Evolutionary conservation across 2,329 filamentous ascomycete species (phyloP).

Genomic region (Taxawa tesnikishii): DNA sequence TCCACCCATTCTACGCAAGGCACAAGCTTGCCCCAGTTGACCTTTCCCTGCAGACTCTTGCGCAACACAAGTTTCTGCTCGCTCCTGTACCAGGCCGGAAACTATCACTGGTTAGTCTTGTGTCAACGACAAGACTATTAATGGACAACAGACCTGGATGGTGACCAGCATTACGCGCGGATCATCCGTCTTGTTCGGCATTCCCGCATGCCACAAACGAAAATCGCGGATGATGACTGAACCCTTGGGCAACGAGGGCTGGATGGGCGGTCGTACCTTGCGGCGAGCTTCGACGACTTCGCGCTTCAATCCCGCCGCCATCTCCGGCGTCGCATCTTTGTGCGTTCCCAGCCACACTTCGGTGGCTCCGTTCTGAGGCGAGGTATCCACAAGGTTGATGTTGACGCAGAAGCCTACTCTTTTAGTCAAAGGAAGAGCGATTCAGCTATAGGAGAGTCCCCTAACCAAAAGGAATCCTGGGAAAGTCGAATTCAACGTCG

Average conservation of each 20-base stretch:
- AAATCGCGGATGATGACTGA: slow-evolving; percentile 47
- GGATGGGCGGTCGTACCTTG: slow-evolving; percentile 30
- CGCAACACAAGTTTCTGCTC: slow-evolving; percentile 11
- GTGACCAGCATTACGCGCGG: slow-evolving; percentile 18
- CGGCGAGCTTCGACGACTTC: slow-evolving; percentile 27
- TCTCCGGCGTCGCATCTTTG: slow-evolving; percentile 17
- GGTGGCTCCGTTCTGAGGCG: slow-evolving; percentile 41
- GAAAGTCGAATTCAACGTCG: slow-evolving; percentile 47
- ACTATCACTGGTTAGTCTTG: too few species aligned
- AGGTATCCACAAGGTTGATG: slow-evolving; percentile 39
- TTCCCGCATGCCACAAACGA: slow-evolving; percentile 51
- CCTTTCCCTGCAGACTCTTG: slow-evolving; percentile 1
- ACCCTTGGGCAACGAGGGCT: slow-evolving; percentile 41
- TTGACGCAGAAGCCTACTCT: slow-evolving; percentile 42
- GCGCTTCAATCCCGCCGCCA: slow-evolving; percentile 32
- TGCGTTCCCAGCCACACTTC: slow-evolving; percentile 51
- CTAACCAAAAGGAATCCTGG: slow-evolving; percentile 42
- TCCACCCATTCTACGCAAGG: slow-evolving; percentile 1
- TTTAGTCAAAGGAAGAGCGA: too few species aligned
- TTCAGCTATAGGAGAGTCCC: too few species aligned
- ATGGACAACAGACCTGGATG: too few species aligned
- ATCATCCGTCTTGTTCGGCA: slow-evolving; percentile 41
- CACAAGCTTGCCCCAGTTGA: background rate
- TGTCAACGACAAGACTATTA: too few species aligned
- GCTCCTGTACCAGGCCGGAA: slow-evolving; percentile 31